A percentile compares a stretch with the other conserved stretches of the same genome.
These are phyloP conservation scores for Picea engelmannii DNA, from an alignment of 83 land plant genomes.

Conservation along the genomic window DNA sequence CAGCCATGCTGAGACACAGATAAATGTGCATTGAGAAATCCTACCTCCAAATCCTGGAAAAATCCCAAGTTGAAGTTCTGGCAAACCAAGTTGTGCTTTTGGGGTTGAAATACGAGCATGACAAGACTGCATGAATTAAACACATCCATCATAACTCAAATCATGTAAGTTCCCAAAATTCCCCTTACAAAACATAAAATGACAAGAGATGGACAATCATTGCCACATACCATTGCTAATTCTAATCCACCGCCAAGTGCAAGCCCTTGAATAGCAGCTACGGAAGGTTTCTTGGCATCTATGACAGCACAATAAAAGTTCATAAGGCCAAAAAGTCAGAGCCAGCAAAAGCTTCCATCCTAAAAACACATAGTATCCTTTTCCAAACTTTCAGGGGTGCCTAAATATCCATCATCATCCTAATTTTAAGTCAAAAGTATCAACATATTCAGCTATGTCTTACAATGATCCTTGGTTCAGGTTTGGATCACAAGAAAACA, in stretches of 20 bases:
- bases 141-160: not conserved
- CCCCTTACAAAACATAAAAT: not conserved
- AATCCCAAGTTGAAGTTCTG: slow-evolving; percentile 91
- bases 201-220: not conserved
- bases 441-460: too few species aligned
- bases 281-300: slow-evolving; percentile 90
- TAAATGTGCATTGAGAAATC: not conserved
- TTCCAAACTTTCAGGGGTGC: too few species aligned
- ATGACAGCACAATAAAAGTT: not conserved
- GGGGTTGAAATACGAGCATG: slow-evolving; percentile 95
- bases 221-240: slow-evolving; percentile 72
- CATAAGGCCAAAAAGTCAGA: not conserved
- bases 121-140: slow-evolving; percentile 57
- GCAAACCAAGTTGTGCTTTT: slow-evolving; percentile 87
- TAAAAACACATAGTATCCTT: too few species aligned
- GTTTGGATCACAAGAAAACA: not conserved
- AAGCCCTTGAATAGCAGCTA: slow-evolving; percentile 93
- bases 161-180: not conserved
- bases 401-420: too few species aligned
- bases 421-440: too few species aligned
- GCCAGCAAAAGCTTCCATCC: not conserved
- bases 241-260: slow-evolving; percentile 98
- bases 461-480: too few species aligned
- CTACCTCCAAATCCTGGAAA: slow-evolving; percentile 98
- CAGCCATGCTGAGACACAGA: not conserved